Evolutionary conservation across 2,329 filamentous ascomycete genomes (phyloP).

Genomic region (Amauroascus verrucosus): DNA sequence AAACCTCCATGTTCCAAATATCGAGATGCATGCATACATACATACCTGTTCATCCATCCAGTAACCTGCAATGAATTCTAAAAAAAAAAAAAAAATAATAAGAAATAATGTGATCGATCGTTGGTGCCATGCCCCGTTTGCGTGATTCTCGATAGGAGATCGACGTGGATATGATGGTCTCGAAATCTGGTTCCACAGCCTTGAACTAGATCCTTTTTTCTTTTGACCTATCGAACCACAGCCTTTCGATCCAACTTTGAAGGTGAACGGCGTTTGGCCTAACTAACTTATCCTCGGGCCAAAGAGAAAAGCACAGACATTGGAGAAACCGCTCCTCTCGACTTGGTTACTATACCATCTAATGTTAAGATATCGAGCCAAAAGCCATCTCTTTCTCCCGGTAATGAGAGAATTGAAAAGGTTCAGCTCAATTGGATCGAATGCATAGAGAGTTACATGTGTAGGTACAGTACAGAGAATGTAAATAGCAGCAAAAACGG

Average conservation of each 20-base stretch:
- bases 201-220: constrained; percentile 7
- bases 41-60: too few species aligned
- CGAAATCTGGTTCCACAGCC: constrained; percentile 3
- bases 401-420: too few species aligned
- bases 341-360: too few species aligned
- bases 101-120: background rate
- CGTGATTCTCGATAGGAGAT: constrained; percentile 6
- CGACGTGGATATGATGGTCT: background rate
- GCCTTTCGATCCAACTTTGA: background rate
- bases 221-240: background rate
- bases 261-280: constrained; percentile 2
- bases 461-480: too few species aligned
- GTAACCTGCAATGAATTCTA: background rate
- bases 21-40: too few species aligned
- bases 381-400: too few species aligned
- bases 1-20: too few species aligned
- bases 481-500: too few species aligned
- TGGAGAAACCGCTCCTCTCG: background rate
- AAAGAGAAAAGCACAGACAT: constrained; percentile 4
- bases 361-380: too few species aligned
- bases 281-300: background rate
- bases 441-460: too few species aligned
- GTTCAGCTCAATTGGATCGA: too few species aligned
- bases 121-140: constrained; percentile 4
- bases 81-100: background rate